Evolutionary conservation across 2,329 filamentous ascomycete genomes (phyloP), one percentile per base, ranked within the genome.

Genomic region (Aureobasidium melanogenum): DNA sequence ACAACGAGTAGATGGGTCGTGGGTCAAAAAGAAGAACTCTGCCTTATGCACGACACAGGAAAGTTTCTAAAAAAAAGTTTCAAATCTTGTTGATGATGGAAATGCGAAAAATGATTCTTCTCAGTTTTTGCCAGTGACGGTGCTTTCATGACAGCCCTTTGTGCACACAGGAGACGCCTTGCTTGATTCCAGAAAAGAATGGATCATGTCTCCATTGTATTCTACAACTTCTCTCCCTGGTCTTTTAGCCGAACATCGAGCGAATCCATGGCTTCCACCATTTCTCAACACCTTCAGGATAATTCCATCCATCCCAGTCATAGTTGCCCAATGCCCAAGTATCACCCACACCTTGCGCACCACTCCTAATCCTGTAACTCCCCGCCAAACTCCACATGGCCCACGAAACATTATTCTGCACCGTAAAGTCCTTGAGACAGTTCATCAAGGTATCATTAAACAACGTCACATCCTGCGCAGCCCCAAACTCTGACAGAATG

Each of bases 261-360:
- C 68, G 64, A 2, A 80, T 73, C 79, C 79, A 81, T 2, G 79
- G 79, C 72, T 78, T 80, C 79, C 78, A 81, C 66, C 76, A 78
- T 55, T 73, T 67, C 64, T 81, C 76, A 32, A 81, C 71, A 1
- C 76, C 78, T 43, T 71, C 73, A 1, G 73, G 71, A 50, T 75
- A 77, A 32, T 74, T 74, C 79, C 79, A 81, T 0, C 74, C 77
- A 12, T 69, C 71, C 76, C 77, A 81, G 58, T 80, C 73, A 15
- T 72, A 73, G 61, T 74, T 80, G 41, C 74, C 75, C 67, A 81
- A 63, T 0, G 77, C 79, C 79, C 79, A 81, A 0, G 75, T 78
- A 67, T 81, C 79, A 5, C 69, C 67, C 7, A 80, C 67, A 3
- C 74, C 77, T 67, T 80, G 79, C 0, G 70, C 73, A 26, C 79